Conservation (phyloP, 1,139 yeast species). For the Taphrina wiesneri region DNA sequence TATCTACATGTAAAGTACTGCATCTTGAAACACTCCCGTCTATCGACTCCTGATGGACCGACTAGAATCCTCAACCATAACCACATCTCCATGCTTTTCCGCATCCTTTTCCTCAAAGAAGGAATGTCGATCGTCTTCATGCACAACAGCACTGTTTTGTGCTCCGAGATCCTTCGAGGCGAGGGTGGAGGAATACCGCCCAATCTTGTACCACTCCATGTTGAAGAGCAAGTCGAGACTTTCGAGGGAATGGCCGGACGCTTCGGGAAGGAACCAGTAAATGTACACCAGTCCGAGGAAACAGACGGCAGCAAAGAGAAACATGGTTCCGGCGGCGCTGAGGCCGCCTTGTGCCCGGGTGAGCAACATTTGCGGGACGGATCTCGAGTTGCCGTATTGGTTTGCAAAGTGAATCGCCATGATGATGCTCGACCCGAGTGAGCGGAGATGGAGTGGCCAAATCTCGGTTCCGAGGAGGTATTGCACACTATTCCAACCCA, state of each 20-base stretch:
- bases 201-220: conserved; percentile 23
- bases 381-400: conserved; percentile 48
- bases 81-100: neutral
- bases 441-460: conserved; percentile 58
- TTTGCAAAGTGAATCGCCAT: conserved; percentile 63
- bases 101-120: neutral
- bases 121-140: neutral
- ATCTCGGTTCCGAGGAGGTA: conserved; percentile 54
- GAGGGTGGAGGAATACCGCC: neutral
- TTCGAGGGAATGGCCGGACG: conserved; percentile 29
- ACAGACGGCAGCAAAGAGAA: conserved; percentile 23
- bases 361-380: conserved; percentile 30
- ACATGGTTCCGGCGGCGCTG: conserved; percentile 28
- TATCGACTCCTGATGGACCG: conserved; percentile 1
- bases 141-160: neutral
- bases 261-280: conserved; percentile 30
- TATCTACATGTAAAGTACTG: neutral
- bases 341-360: conserved; percentile 24
- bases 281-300: conserved; percentile 29
- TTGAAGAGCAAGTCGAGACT: conserved; percentile 24
- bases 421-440: conserved; percentile 56
- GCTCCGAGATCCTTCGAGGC: conserved; percentile 1
- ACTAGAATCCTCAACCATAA: conserved; percentile 2
- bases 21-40: too few species aligned
- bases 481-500: conserved; percentile 63